A percentile compares a stretch with the other conserved stretches of the same genome.
Evolutionary conservation across 306 rosid genomes (phyloP).

Genomic region (Ziziphus jujuba): DNA sequence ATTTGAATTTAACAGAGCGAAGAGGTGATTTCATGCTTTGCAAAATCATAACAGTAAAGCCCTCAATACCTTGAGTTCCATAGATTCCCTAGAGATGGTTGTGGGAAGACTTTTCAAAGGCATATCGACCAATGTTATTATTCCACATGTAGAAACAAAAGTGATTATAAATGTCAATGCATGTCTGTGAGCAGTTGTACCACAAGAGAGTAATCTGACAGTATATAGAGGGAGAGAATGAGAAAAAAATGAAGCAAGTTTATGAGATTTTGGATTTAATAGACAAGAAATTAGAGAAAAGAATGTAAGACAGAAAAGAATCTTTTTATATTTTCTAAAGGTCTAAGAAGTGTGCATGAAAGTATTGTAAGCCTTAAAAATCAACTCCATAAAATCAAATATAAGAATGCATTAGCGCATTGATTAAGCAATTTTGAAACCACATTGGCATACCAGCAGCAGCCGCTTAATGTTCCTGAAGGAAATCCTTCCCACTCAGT

Average conservation of each 20-base stretch:
- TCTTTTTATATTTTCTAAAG: neutral
- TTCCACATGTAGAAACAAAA: constrained; percentile 61
- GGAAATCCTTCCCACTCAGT: constrained; percentile 34
- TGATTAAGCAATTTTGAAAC: neutral
- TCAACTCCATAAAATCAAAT: neutral
- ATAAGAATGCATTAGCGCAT: neutral
- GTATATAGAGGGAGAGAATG: too few relatives aligned
- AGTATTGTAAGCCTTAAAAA: too few relatives aligned
- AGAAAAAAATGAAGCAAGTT: too few relatives aligned
- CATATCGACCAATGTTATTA: constrained; percentile 94
- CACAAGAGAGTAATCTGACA: too few relatives aligned
- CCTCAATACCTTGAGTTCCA: constrained; percentile 65
- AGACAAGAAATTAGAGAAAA: too few relatives aligned
- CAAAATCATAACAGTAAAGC: neutral
- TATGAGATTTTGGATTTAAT: too few relatives aligned
- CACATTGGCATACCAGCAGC: constrained; percentile 70
- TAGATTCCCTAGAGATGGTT: constrained; percentile 73
- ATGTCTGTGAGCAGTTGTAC: too few relatives aligned
- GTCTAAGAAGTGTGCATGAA: neutral
- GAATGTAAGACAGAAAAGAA: too few relatives aligned
- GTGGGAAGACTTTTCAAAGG: constrained; percentile 87
- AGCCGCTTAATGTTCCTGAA: constrained; percentile 87
- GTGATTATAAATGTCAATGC: too few relatives aligned
- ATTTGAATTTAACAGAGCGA: neutral
- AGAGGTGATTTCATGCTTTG: too few relatives aligned